These are phyloP conservation scores for Bjerkandera adusta DNA, from an alignment of 1,284 basidiomycete species.

Conservation along the genomic window DNA sequence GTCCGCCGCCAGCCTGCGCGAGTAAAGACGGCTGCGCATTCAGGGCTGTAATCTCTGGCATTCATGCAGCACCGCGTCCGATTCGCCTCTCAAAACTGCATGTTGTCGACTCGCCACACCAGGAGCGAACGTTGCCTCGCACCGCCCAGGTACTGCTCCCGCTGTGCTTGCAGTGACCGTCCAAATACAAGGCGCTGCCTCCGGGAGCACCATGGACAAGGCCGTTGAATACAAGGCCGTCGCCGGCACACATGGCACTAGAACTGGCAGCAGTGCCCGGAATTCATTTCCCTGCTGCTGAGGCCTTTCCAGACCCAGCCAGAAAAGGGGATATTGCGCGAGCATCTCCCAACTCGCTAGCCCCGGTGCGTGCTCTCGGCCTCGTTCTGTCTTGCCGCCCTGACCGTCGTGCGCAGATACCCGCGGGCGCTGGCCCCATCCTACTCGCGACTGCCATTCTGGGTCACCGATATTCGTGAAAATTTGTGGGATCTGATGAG, in stretches of 20 bases:
- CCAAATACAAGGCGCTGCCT: constrained; percentile 39
- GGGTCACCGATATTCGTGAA: constrained; percentile 87
- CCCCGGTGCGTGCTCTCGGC: constrained; percentile 84
- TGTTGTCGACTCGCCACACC: constrained; percentile 95
- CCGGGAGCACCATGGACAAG: constrained; percentile 92
- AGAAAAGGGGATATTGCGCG: constrained; percentile 92
- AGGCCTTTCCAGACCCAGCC: constrained; percentile 98
- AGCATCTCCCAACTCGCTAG: constrained; percentile 93
- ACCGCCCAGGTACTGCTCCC: constrained; percentile 63
- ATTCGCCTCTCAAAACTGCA: constrained; percentile 93
- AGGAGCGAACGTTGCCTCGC: constrained; percentile 98
- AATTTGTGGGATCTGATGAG: constrained; percentile 91
- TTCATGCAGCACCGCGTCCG: constrained; percentile 85
- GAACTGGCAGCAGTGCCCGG: constrained; percentile 88
- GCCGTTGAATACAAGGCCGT: constrained; percentile 82
- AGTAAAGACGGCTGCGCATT: constrained; percentile 38
- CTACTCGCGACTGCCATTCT: constrained; percentile 94
- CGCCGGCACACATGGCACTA: constrained; percentile 93
- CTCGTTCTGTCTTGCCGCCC: constrained; percentile 2
- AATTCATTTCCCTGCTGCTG: constrained; percentile 88
- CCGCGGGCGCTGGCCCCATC: constrained; percentile 90
- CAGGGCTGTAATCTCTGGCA: constrained; percentile 7
- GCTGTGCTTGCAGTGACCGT: neutral
- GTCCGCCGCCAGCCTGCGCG: constrained; percentile 97
- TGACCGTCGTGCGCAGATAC: constrained; percentile 55